These are phyloP conservation scores for Pythium myriotylum DNA, from an alignment of 352 stramenopile species.

Conservation along the genomic window DNA sequence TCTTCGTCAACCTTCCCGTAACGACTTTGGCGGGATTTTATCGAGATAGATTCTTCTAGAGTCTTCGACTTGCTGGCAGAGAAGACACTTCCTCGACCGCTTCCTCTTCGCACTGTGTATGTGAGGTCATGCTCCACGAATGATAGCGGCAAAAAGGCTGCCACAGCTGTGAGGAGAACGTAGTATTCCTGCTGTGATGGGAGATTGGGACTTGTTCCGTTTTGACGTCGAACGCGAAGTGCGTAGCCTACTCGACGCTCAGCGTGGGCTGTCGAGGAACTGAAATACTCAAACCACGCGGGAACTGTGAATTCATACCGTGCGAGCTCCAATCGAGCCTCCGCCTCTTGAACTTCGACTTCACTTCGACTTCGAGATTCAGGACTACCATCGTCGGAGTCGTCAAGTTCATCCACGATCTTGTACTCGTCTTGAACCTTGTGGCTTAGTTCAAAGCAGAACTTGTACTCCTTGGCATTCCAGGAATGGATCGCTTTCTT, in stretches of 20 bases:
- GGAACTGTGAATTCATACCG: slow-evolving; percentile 42
- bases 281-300: slow-evolving; percentile 65
- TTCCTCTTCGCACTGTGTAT: slow-evolving; percentile 11
- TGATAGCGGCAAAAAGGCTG: slow-evolving; percentile 42
- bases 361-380: slow-evolving; percentile 9
- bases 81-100: slow-evolving; percentile 25
- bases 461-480: slow-evolving; percentile 53
- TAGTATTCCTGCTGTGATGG: slow-evolving; percentile 32
- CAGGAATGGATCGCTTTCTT: slow-evolving; percentile 38
- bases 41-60: slow-evolving; percentile 40
- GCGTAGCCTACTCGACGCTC: slow-evolving; percentile 58
- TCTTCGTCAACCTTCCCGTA: slow-evolving; percentile 43
- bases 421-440: slow-evolving; percentile 31
- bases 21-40: slow-evolving; percentile 33
- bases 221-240: slow-evolving; percentile 35
- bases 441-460: slow-evolving; percentile 56
- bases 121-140: slow-evolving; percentile 40
- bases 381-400: background rate
- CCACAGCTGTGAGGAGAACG: slow-evolving; percentile 40
- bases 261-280: slow-evolving; percentile 31
- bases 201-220: background rate
- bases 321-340: slow-evolving; percentile 32
- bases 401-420: slow-evolving; percentile 15
- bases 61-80: slow-evolving; percentile 19
- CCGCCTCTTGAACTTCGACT: slow-evolving; percentile 22